A percentile compares a stretch with the other conserved stretches of the same genome.
Conservation (phyloP, 331 rosid genomes). For the Spiraea crenata region DNA sequence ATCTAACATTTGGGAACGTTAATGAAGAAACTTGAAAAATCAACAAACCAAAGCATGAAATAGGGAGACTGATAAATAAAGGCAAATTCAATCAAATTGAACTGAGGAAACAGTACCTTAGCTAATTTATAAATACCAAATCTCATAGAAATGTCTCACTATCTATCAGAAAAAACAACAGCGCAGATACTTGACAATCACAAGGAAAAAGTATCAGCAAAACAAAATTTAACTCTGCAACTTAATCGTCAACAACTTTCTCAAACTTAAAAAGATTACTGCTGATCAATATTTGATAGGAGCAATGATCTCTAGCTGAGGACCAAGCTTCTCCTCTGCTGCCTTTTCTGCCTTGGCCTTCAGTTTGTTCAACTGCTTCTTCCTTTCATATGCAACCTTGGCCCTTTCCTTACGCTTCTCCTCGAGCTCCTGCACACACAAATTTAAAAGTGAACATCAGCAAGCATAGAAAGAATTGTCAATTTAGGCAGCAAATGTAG, state of each 20-base stretch:
- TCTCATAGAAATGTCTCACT: slow-evolving; percentile 11
- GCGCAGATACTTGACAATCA: slow-evolving; percentile 8
- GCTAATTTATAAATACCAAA: slow-evolving; percentile 8
- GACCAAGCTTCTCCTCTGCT: slow-evolving; percentile 68
- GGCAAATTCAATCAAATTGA: neutral
- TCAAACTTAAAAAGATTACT: neutral
- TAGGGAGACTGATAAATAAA: no score
- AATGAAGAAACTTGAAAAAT: no score
- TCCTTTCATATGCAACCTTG: slow-evolving; percentile 56
- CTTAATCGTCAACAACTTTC: slow-evolving; percentile 22
- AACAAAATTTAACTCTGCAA: slow-evolving; percentile 19
- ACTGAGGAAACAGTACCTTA: neutral
- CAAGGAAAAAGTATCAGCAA: slow-evolving; percentile 13
- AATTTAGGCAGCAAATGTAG: neutral
- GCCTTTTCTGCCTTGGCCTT: slow-evolving; percentile 63
- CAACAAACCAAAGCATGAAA: no score
- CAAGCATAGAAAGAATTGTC: neutral
- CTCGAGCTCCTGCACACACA: slow-evolving; percentile 57
- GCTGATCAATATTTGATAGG: slow-evolving; percentile 56
- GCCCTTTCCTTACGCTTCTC: slow-evolving; percentile 77
- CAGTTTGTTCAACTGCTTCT: slow-evolving; percentile 69
- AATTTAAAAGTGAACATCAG: neutral
- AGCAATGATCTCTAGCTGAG: slow-evolving; percentile 60
- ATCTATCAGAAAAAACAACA: slow-evolving; percentile 16
- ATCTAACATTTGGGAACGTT: no score